These are phyloP conservation scores for Populus tomentosa DNA, from an alignment of 441 rosid species.

Conservation along the genomic window DNA sequence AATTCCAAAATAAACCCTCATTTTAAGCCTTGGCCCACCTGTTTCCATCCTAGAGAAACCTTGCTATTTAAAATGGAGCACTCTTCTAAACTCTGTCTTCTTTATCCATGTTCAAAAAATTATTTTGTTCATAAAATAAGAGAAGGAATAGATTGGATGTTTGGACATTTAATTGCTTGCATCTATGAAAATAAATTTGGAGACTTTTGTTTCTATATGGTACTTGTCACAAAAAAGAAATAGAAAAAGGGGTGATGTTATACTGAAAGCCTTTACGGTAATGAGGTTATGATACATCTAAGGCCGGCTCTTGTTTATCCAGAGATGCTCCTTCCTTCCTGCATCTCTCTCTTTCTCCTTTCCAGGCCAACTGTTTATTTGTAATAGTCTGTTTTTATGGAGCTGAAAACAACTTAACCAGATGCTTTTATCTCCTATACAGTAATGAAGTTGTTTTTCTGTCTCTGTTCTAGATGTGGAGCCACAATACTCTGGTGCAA, in stretches of 20 bases:
- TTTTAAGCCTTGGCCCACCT: neutral
- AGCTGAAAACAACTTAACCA: neutral
- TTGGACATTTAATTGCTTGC: no score
- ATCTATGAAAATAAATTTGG: neutral
- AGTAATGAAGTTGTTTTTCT: conserved; percentile 16
- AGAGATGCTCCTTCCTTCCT: neutral
- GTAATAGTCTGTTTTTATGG: neutral
- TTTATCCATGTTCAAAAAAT: neutral
- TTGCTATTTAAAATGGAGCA: no score
- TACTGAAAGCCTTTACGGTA: neutral
- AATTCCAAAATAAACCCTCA: neutral
- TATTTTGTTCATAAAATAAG: neutral
- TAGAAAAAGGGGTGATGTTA: neutral
- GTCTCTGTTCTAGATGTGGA: conserved; percentile 71
- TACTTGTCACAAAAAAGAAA: neutral
- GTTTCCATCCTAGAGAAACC: neutral
- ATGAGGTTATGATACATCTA: neutral
- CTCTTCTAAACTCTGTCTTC: neutral
- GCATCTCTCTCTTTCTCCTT: conserved; percentile 2
- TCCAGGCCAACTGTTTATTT: neutral
- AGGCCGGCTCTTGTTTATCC: no score
- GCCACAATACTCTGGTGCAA: conserved; percentile 90
- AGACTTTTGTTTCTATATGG: neutral
- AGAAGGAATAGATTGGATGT: neutral
- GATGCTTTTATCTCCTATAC: neutral